These are phyloP conservation scores for Sporothrix sp. DNA, from an alignment of 2,329 filamentous ascomycete species.

Conservation along the genomic window DNA sequence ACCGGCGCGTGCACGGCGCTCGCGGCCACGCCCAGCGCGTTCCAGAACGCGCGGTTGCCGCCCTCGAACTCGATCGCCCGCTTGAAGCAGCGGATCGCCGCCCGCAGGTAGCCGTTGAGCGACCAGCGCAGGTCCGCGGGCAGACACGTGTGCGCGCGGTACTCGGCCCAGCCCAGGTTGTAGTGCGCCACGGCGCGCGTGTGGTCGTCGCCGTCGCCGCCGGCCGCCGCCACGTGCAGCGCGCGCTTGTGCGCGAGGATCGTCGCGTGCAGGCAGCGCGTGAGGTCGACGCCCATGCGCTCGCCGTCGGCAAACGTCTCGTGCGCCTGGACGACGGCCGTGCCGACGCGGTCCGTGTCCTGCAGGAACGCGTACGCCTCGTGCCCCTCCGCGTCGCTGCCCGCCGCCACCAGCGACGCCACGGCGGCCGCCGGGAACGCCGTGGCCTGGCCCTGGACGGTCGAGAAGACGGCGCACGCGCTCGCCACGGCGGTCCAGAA, in stretches of 20 bases:
- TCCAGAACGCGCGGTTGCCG: constrained; percentile 94
- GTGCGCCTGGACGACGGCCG: constrained; percentile 35
- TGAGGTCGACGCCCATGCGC: constrained; percentile 40
- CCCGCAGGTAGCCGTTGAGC: constrained; percentile 60
- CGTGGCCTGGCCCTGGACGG: constrained; percentile 56
- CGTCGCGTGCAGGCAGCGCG: constrained; percentile 55
- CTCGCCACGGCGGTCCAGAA: constrained; percentile 91
- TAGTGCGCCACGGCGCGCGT: constrained; percentile 95
- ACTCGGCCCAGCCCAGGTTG: constrained; percentile 91
- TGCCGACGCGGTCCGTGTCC: constrained; percentile 56
- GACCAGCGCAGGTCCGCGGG: constrained; percentile 44
- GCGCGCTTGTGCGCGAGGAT: constrained; percentile 84
- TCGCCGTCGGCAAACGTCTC: constrained; percentile 39
- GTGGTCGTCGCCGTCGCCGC: constrained; percentile 70
- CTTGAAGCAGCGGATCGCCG: constrained; percentile 86
- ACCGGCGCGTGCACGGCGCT: constrained; percentile 77
- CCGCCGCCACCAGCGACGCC: constrained; percentile 35
- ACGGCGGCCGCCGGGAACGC: constrained; percentile 54
- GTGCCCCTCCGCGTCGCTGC: neutral
- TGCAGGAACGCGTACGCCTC: constrained; percentile 51
- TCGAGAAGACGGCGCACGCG: constrained; percentile 75
- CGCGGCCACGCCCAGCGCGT: constrained; percentile 84
- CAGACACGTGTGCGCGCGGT: constrained; percentile 64
- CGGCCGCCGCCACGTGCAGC: constrained; percentile 58
- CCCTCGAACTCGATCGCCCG: constrained; percentile 90